phyloP scores from a whole-genome alignment of 208 protist species.

The Trypanosoma congolense region DNA sequence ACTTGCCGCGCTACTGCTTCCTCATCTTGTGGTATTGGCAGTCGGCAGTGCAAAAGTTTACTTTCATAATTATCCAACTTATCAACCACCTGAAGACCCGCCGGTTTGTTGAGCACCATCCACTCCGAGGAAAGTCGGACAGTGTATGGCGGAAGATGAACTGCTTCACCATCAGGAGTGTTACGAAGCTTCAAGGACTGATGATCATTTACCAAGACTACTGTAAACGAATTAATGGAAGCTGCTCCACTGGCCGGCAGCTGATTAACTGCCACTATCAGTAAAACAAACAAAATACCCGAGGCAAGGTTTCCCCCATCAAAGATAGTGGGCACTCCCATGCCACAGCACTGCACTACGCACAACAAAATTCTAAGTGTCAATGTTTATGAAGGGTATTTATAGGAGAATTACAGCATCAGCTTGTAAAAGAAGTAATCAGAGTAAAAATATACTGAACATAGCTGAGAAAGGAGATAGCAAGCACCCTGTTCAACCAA shows the following conservation, averaged over 20 bases:
- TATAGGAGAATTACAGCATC: too few relatives aligned
- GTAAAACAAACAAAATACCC: not conserved
- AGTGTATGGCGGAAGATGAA: constrained; percentile 27
- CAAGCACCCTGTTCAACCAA: too few relatives aligned
- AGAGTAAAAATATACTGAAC: too few relatives aligned
- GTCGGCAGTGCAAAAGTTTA: constrained; percentile 69
- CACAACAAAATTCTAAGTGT: too few relatives aligned
- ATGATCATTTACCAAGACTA: constrained; percentile 12
- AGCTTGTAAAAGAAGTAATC: too few relatives aligned
- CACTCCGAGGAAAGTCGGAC: constrained; percentile 64
- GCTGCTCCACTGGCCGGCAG: not conserved
- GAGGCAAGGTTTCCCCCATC: too few relatives aligned
- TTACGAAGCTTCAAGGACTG: constrained; percentile 5
- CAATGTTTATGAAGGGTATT: too few relatives aligned
- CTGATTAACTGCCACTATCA: not conserved
- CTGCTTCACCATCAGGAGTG: constrained; percentile 5
- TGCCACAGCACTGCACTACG: too few relatives aligned
- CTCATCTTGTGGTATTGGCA: constrained; percentile 50
- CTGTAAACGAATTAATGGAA: constrained; percentile 14
- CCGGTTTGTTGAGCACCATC: constrained; percentile 56
- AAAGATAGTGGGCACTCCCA: too few relatives aligned
- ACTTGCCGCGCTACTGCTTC: constrained; percentile 22
- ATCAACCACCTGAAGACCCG: constrained; percentile 3
- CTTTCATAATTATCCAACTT: constrained; percentile 6
- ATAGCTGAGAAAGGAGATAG: too few relatives aligned